phyloP scores from a whole-genome alignment of 345 rosid species.

The Aquilaria yunnanensis region DNA sequence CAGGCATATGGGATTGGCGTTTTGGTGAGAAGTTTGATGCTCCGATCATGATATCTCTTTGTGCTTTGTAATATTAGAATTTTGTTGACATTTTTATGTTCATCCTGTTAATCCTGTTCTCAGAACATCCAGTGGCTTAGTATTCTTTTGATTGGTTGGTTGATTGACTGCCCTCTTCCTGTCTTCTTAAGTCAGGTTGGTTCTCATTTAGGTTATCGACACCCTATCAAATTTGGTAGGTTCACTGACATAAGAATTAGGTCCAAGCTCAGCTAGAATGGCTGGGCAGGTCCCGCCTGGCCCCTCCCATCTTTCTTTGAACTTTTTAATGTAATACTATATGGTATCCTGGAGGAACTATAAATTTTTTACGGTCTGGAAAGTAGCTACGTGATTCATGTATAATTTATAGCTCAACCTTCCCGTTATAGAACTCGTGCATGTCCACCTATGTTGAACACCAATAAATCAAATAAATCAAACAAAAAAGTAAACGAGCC shows the following conservation, averaged over 20 bases:
- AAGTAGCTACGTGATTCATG: no score
- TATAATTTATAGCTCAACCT: no score
- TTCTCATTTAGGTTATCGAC: neutral
- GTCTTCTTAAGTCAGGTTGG: neutral
- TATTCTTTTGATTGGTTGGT: neutral
- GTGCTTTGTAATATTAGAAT: conserved; percentile 35
- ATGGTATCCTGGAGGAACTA: neutral
- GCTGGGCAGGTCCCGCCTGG: neutral
- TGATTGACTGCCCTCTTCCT: neutral
- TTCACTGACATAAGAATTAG: neutral
- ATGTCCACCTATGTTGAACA: no score
- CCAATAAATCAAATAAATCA: no score
- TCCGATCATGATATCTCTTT: conserved; percentile 21
- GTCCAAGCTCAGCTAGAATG: neutral
- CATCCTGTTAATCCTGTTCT: conserved; percentile 4
- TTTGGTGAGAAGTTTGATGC: conserved; percentile 26
- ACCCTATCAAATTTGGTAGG: conserved; percentile 1
- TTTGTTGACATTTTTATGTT: conserved; percentile 10
- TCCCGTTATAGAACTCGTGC: no score
- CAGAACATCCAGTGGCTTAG: neutral
- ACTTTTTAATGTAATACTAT: no score
- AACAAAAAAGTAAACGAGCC: no score
- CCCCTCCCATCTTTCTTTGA: neutral
- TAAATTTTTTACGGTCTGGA: neutral
- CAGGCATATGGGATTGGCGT: conserved; percentile 15